Evolutionary conservation across 225 moss, liverwort and hornwort species (phyloP).

Genomic region (Sphagnum contortum): DNA sequence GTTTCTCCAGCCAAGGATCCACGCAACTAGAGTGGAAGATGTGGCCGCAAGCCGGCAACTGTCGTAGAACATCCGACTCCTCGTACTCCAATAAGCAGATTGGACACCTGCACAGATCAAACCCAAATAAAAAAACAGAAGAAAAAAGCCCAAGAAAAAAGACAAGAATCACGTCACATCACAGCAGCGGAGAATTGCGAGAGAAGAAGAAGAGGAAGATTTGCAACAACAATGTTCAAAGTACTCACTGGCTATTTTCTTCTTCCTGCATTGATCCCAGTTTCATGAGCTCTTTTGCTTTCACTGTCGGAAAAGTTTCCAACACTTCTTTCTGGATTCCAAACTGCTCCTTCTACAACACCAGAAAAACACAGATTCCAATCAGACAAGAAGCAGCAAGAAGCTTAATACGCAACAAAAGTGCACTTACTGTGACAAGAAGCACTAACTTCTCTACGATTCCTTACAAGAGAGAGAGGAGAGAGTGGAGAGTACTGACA

Average conservation of each 20-base stretch:
- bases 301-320: constrained; percentile 50
- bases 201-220: too few species aligned
- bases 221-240: too few species aligned
- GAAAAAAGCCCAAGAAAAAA: neutral
- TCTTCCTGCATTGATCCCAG: too few species aligned
- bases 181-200: too few species aligned
- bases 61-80: constrained; percentile 46
- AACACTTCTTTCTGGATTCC: constrained; percentile 52
- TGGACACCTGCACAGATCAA: constrained; percentile 23
- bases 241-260: too few species aligned
- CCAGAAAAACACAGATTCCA: too few species aligned
- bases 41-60: constrained; percentile 54
- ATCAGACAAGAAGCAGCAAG: too few species aligned
- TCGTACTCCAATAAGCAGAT: constrained; percentile 55
- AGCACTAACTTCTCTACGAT: too few species aligned
- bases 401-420: too few species aligned
- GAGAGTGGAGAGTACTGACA: neutral
- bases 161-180: too few species aligned
- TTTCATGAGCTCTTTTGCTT: constrained; percentile 29
- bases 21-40: constrained; percentile 45
- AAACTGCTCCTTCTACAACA: constrained; percentile 23
- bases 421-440: too few species aligned
- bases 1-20: constrained; percentile 53
- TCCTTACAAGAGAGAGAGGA: neutral
- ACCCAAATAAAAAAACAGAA: too few species aligned